These are phyloP conservation scores for Colletotrichum musicola DNA, from an alignment of 2,329 filamentous ascomycete species.

Conservation along the genomic window DNA sequence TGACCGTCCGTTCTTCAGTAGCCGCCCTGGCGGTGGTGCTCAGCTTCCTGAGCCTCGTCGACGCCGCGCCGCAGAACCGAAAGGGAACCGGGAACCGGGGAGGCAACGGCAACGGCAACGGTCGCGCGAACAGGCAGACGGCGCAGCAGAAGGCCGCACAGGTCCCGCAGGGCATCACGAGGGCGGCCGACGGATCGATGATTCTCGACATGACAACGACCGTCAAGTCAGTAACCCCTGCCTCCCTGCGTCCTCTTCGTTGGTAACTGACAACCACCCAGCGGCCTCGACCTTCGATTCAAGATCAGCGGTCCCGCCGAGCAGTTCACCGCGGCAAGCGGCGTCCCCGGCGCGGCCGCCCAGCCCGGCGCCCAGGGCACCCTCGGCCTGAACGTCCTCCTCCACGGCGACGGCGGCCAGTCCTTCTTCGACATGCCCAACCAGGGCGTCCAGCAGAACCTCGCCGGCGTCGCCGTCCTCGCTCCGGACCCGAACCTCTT, in stretches of 20 bases:
- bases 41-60: conserved; percentile 30
- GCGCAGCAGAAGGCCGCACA: conserved; percentile 47
- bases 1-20: conserved; percentile 35
- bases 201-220: conserved; percentile 67
- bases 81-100: conserved; percentile 11
- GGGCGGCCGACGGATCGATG: conserved; percentile 65
- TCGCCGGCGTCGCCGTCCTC: conserved; percentile 66
- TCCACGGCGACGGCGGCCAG: conserved; percentile 71
- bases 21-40: conserved; percentile 37
- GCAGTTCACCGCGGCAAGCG: conserved; percentile 63
- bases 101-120: conserved; percentile 24
- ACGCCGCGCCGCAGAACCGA: conserved; percentile 38
- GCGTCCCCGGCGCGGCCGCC: conserved; percentile 52
- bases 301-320: conserved; percentile 66
- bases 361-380: conserved; percentile 46
- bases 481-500: conserved; percentile 67
- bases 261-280: conserved; percentile 42
- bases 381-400: conserved; percentile 67
- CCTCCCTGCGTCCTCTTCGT: not conserved
- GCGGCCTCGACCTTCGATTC: conserved; percentile 67
- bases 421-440: conserved; percentile 71
- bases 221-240: conserved; percentile 59
- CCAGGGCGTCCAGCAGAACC: conserved; percentile 62
- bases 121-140: conserved; percentile 39
- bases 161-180: conserved; percentile 52